phyloP scores from a whole-genome alignment of 2,329 filamentous ascomycete species.

The Aspergillus japonicus region DNA sequence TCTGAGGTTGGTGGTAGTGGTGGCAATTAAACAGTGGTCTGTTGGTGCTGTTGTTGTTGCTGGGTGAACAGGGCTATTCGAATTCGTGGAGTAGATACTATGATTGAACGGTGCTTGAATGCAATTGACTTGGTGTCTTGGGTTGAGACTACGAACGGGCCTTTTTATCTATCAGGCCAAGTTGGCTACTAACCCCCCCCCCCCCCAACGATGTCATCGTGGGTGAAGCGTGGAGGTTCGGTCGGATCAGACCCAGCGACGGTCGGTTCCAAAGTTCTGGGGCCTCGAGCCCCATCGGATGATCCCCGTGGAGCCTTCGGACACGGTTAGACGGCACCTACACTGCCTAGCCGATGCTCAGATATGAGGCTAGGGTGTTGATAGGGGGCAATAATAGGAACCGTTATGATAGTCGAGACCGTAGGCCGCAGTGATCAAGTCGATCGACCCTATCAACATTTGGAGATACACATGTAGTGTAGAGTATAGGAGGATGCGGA shows the following conservation, averaged over 20 bases:
- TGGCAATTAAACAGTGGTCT: too few species aligned
- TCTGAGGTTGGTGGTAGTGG: not conserved
- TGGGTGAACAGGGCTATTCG: too few species aligned
- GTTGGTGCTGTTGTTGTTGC: too few species aligned
- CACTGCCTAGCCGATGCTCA: not conserved
- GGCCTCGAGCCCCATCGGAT: constrained; percentile 15
- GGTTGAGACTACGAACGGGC: not conserved
- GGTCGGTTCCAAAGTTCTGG: constrained; percentile 14
- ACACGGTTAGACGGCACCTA: constrained; percentile 5
- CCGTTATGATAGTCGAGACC: not conserved
- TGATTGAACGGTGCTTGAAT: too few species aligned
- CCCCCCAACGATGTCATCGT: not conserved
- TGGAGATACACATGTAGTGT: not conserved
- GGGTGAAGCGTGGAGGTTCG: not conserved
- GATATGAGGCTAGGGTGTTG: not conserved
- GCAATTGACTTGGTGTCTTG: too few species aligned
- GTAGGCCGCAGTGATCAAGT: not conserved
- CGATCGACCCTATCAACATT: too few species aligned
- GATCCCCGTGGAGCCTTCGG: constrained; percentile 17
- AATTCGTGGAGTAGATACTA: too few species aligned
- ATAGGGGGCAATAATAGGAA: not conserved
- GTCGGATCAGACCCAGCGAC: constrained; percentile 12
- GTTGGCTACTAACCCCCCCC: not conserved
- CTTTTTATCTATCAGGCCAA: not conserved
- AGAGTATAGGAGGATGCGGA: not conserved